Percentiles rank a stretch among this genome's conserved stretches.
Conservation (phyloP, 441 rosid genomes). For the Breynia disticha region DNA sequence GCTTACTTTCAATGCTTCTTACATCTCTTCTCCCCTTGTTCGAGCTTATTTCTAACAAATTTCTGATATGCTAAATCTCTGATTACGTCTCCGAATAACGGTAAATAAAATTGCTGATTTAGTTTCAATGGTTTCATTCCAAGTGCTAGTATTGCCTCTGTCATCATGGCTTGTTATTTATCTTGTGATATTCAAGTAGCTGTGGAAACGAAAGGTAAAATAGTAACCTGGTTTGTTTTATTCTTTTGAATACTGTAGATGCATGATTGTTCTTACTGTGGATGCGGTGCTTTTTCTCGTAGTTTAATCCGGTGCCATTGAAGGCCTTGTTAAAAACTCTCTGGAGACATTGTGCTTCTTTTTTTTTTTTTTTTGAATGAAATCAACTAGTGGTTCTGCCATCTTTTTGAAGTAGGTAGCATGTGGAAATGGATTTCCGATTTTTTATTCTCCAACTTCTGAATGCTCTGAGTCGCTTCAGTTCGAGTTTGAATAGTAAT, state of each 20-base stretch:
- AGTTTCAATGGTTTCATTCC: too few relatives aligned
- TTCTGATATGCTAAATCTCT: too few relatives aligned
- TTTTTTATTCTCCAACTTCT: constrained; percentile 1
- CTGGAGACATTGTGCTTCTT: constrained; percentile 16
- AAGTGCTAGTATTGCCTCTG: neutral
- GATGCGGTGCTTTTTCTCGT: constrained; percentile 14
- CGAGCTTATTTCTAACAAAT: too few relatives aligned
- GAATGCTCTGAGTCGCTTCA: neutral
- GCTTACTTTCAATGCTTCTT: too few relatives aligned
- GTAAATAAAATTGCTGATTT: too few relatives aligned
- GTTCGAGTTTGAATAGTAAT: neutral
- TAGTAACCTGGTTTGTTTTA: neutral
- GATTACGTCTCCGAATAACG: too few relatives aligned
- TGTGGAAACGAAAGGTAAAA: neutral
- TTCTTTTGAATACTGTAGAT: constrained; percentile 27
- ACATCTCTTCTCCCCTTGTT: too few relatives aligned
- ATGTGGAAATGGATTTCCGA: constrained; percentile 9
- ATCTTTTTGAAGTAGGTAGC: constrained; percentile 12
- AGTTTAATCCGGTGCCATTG: neutral
- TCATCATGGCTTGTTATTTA: neutral
- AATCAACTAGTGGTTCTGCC: neutral
- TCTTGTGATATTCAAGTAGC: neutral
- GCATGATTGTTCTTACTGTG: constrained; percentile 39
- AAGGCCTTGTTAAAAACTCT: constrained; percentile 13
- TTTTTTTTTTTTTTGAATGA: neutral